Evolutionary conservation across 495 filamentous ascomycete species (phyloP).

Genomic region (Annulohypoxylon maeteangense): DNA sequence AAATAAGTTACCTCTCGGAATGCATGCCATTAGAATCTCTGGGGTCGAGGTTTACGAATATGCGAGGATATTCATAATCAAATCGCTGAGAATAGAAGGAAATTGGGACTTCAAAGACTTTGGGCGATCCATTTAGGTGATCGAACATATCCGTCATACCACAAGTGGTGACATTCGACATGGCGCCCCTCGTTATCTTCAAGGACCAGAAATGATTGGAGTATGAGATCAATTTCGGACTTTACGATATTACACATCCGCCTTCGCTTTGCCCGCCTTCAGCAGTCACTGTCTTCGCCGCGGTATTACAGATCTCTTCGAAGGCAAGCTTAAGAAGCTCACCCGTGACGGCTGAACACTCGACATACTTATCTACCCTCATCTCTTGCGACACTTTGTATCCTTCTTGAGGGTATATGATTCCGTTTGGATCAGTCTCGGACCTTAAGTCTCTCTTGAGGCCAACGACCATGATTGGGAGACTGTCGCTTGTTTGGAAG

Average conservation of each 20-base stretch:
- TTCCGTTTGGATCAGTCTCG: conserved; percentile 69
- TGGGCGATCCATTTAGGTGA: not conserved
- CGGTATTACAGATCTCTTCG: conserved; percentile 80
- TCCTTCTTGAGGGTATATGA: conserved; percentile 78
- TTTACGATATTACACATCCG: conserved; percentile 53
- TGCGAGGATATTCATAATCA: not conserved
- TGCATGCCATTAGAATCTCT: not conserved
- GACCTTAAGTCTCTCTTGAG: conserved; percentile 82
- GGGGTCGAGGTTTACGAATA: not conserved
- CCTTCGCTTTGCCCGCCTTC: conserved; percentile 59
- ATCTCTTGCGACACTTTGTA: conserved; percentile 82
- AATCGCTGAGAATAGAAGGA: not conserved
- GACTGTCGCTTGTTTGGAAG: conserved; percentile 66
- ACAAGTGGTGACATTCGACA: not conserved
- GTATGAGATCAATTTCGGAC: not conserved
- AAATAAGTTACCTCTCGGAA: not conserved
- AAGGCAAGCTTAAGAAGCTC: conserved; percentile 77
- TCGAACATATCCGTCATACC: not conserved
- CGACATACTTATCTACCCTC: conserved; percentile 86
- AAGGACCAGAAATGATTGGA: no score
- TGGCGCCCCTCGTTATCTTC: not conserved
- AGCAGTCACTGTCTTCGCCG: conserved; percentile 66
- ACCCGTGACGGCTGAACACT: conserved; percentile 90
- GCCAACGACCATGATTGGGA: conserved; percentile 82
- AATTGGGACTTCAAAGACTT: not conserved